phyloP scores from a whole-genome alignment of 805 yeast genomes.

The Sugiyamaella qingdaonensis region DNA sequence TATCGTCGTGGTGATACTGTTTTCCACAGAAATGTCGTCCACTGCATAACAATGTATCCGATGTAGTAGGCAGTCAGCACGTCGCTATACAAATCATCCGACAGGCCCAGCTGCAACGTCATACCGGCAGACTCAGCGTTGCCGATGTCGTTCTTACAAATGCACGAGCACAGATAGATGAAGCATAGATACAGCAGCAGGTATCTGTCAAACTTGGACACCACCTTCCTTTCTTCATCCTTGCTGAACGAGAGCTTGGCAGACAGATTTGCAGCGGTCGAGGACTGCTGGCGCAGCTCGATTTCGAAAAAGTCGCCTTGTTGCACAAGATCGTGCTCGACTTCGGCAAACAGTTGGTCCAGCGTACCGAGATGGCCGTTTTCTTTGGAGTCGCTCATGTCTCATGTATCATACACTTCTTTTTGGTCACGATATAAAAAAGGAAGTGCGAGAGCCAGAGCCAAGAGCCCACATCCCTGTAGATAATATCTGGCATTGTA shows the following conservation, averaged over 20 bases:
- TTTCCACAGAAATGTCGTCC: conserved; percentile 28
- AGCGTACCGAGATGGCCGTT: background rate
- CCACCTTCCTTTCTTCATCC: conserved; percentile 18
- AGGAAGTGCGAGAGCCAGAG: background rate
- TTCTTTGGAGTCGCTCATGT: too few species aligned
- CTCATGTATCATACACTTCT: background rate
- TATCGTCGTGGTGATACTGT: conserved; percentile 8
- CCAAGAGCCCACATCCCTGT: background rate
- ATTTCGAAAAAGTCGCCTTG: background rate
- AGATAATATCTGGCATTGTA: background rate
- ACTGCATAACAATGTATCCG: conserved; percentile 45
- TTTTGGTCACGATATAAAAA: background rate
- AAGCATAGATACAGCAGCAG: conserved; percentile 44
- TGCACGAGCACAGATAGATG: conserved; percentile 45
- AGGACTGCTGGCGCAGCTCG: background rate
- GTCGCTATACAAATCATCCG: conserved; percentile 41
- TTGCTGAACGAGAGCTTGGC: conserved; percentile 2
- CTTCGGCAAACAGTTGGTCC: conserved; percentile 4
- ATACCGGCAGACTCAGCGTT: conserved; percentile 51
- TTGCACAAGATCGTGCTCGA: background rate
- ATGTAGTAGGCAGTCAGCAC: conserved; percentile 45
- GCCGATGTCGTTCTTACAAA: conserved; percentile 51
- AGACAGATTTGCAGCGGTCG: background rate
- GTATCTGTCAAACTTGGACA: conserved; percentile 40
- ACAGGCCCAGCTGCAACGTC: conserved; percentile 39